A percentile compares a stretch with the other conserved stretches of the same genome.
Evolutionary conservation across 192 early-diverging fungal genomes (phyloP).

Genomic region (Helicostylum pulchrum): DNA sequence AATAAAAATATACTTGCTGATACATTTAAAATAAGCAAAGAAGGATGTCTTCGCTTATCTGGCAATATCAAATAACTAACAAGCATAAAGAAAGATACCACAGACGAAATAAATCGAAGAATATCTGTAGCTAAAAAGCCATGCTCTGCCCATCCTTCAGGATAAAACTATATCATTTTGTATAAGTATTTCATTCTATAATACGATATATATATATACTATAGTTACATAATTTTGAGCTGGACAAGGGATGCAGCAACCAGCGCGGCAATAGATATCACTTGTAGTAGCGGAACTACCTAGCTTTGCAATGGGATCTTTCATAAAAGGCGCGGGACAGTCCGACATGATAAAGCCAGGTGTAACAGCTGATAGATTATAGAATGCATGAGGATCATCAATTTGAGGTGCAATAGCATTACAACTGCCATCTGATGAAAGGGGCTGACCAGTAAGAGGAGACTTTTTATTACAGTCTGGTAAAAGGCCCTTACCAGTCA

Average conservation of each 20-base stretch:
- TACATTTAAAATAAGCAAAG: conserved; percentile 45
- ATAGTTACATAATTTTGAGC: conserved; percentile 41
- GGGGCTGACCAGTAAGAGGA: conserved; percentile 6
- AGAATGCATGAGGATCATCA: neutral
- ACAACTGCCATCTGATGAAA: neutral
- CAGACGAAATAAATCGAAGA: conserved; percentile 41
- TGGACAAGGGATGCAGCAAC: conserved; percentile 56
- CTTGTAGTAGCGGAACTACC: conserved; percentile 23
- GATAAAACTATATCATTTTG: conserved; percentile 32
- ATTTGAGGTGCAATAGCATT: conserved; percentile 10
- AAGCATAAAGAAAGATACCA: conserved; percentile 39
- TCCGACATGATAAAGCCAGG: conserved; percentile 17
- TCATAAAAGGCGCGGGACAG: conserved; percentile 42
- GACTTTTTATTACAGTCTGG: neutral
- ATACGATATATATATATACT: neutral
- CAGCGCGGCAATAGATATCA: conserved; percentile 33
- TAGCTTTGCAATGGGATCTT: conserved; percentile 30
- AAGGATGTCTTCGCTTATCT: conserved; percentile 47
- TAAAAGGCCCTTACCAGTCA: neutral
- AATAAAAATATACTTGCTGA: conserved; percentile 48
- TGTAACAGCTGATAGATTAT: conserved; percentile 24
- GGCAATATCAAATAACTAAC: conserved; percentile 46
- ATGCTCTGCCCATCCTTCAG: conserved; percentile 31
- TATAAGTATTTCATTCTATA: neutral
- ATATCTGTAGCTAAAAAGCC: conserved; percentile 44